Evolutionary conservation across 495 filamentous ascomycete species (phyloP).

Genomic region (Neurospora sp.): DNA sequence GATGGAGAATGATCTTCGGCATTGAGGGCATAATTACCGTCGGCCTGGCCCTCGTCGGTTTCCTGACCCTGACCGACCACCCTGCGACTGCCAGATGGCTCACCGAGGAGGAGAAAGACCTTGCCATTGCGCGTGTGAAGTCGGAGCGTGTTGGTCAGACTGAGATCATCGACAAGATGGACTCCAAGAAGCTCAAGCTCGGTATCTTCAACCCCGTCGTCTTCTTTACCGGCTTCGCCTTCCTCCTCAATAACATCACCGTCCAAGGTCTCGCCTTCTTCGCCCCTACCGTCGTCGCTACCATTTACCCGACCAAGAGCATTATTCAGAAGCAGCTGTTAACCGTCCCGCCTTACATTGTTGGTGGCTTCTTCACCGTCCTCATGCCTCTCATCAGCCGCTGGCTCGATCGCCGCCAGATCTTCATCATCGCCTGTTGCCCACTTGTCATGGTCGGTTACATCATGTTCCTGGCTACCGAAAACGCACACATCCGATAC

Average conservation of each 20-base stretch:
- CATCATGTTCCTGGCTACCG: conserved; percentile 58
- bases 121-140: conserved; percentile 45
- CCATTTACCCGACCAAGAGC: conserved; percentile 50
- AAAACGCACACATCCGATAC: conserved; percentile 45
- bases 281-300: conserved; percentile 57
- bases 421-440: conserved; percentile 50
- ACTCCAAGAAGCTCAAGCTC: conserved; percentile 44
- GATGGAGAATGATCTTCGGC: conserved; percentile 59
- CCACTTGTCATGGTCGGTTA: conserved; percentile 57
- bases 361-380: conserved; percentile 58
- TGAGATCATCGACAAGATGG: conserved; percentile 54
- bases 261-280: conserved; percentile 71
- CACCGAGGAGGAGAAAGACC: conserved; percentile 42
- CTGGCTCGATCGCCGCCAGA: conserved; percentile 46
- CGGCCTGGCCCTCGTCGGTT: conserved; percentile 40
- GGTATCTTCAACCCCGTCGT: conserved; percentile 21
- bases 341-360: conserved; percentile 62
- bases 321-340: conserved; percentile 44
- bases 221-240: conserved; percentile 49
- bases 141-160: conserved; percentile 57
- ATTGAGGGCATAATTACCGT: conserved; percentile 56
- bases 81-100: conserved; percentile 51
- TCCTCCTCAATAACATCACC: conserved; percentile 64
- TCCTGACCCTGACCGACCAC: conserved; percentile 48
- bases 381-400: conserved; percentile 51